A percentile compares a stretch with the other conserved stretches of the same genome.
These are phyloP conservation scores for Melanopsichium pennsylvanicum DNA, from an alignment of 1,284 basidiomycete species.

Conservation along the genomic window DNA sequence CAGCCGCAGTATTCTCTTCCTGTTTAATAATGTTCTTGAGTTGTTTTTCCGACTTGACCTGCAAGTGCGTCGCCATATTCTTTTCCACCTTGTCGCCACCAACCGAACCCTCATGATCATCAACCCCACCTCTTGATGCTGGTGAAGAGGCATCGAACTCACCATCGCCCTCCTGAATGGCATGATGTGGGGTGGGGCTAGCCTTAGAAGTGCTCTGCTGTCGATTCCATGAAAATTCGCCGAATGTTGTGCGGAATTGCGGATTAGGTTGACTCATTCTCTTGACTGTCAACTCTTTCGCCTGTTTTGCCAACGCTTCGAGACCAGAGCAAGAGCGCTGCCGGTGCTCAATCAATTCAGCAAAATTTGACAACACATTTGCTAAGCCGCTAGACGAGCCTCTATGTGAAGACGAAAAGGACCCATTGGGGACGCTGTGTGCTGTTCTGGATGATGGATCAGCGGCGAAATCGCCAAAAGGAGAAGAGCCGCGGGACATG, in stretches of 20 bases:
- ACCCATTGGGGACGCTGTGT: slow-evolving; percentile 18
- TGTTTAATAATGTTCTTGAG: too few relatives aligned
- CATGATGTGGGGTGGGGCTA: background rate
- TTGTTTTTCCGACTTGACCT: slow-evolving; percentile 16
- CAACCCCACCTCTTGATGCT: background rate
- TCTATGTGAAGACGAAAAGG: slow-evolving; percentile 27
- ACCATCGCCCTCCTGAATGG: slow-evolving; percentile 11
- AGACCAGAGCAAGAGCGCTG: slow-evolving; percentile 42
- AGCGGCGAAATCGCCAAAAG: slow-evolving; percentile 12
- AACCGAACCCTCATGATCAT: background rate
- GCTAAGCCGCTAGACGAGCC: slow-evolving; percentile 28
- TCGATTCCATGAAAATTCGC: slow-evolving; percentile 32
- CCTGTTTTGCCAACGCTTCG: slow-evolving; percentile 40
- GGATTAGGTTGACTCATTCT: slow-evolving; percentile 42
- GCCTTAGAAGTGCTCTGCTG: background rate
- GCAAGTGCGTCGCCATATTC: slow-evolving; percentile 13
- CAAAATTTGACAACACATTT: slow-evolving; percentile 37
- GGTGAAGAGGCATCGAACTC: slow-evolving; percentile 11
- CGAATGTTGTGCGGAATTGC: slow-evolving; percentile 37
- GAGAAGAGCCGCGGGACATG: slow-evolving; percentile 33
- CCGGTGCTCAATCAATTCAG: slow-evolving; percentile 45
- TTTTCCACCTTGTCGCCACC: too few relatives aligned
- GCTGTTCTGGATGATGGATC: slow-evolving; percentile 3
- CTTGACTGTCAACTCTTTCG: slow-evolving; percentile 38
- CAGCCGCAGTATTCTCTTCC: too few relatives aligned